phyloP scores from a whole-genome alignment of 2,329 filamentous ascomycete genomes.

The Ascocoryne sarcoides region DNA sequence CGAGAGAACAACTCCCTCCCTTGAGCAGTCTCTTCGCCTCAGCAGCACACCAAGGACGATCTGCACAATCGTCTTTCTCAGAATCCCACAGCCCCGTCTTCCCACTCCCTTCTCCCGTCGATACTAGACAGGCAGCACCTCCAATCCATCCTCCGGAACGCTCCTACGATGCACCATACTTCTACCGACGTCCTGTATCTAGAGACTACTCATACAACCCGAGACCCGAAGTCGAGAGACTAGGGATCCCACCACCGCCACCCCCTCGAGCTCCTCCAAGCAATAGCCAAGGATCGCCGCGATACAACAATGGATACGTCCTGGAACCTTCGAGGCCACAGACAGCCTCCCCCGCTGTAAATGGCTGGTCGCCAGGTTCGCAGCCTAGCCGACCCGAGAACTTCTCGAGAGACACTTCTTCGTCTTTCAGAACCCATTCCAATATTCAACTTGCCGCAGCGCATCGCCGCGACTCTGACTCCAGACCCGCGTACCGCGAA shows the following conservation, averaged over 20 bases:
- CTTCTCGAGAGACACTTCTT: slow-evolving; percentile 25
- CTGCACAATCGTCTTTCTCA: slow-evolving; percentile 24
- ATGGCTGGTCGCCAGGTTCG: slow-evolving; percentile 24
- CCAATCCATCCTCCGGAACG: slow-evolving; percentile 18
- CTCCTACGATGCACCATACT: slow-evolving; percentile 20
- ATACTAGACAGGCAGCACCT: slow-evolving; percentile 20
- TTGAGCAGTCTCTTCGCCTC: slow-evolving; percentile 28
- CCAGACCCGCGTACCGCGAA: slow-evolving; percentile 19
- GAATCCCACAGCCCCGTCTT: slow-evolving; percentile 26
- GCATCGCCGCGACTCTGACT: slow-evolving; percentile 18
- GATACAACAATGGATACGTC: slow-evolving; percentile 20
- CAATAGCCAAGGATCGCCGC: slow-evolving; percentile 23
- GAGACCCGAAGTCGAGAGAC: slow-evolving; percentile 21
- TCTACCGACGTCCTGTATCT: slow-evolving; percentile 18
- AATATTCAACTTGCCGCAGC: slow-evolving; percentile 6
- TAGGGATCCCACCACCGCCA: slow-evolving; percentile 21
- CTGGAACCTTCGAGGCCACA: slow-evolving; percentile 12
- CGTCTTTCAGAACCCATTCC: slow-evolving; percentile 21
- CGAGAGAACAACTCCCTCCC: slow-evolving; percentile 27
- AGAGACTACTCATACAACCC: slow-evolving; percentile 16
- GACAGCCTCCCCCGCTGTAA: slow-evolving; percentile 11
- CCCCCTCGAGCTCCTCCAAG: slow-evolving; percentile 11
- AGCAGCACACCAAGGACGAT: slow-evolving; percentile 13
- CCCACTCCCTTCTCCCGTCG: slow-evolving; percentile 19
- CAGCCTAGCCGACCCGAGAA: slow-evolving; percentile 19